Conservation (phyloP, 225 moss, liverwort and hornwort genomes). For the Takakia lepidozioides region DNA sequence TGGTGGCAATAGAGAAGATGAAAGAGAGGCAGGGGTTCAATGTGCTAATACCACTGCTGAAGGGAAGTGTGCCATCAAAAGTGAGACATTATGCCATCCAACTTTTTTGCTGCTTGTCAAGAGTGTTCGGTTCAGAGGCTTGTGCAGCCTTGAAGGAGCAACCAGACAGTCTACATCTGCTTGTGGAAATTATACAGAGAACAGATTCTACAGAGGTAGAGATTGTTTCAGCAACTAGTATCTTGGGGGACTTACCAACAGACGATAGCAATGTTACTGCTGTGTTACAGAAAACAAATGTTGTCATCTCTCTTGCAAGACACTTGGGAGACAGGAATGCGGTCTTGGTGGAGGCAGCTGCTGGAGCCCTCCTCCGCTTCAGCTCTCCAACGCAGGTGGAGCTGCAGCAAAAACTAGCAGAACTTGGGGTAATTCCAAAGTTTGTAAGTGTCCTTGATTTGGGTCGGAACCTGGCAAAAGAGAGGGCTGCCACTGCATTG, state of each 20-base stretch:
- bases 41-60: slow-evolving; percentile 21
- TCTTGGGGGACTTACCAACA: slow-evolving; percentile 27
- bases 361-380: slow-evolving; percentile 35
- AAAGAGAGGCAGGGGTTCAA: slow-evolving; percentile 22
- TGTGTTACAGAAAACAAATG: slow-evolving; percentile 16
- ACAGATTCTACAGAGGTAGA: slow-evolving; percentile 6
- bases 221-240: slow-evolving; percentile 15
- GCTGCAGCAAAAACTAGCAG: slow-evolving; percentile 32
- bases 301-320: slow-evolving; percentile 19
- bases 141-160: slow-evolving; percentile 15
- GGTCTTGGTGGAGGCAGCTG: slow-evolving; percentile 33
- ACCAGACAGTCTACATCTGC: slow-evolving; percentile 9
- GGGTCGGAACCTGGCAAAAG: slow-evolving; percentile 11
- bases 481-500: slow-evolving; percentile 28
- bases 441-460: slow-evolving; percentile 26
- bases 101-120: slow-evolving; percentile 27
- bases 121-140: slow-evolving; percentile 16
- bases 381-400: slow-evolving; percentile 12
- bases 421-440: slow-evolving; percentile 21
- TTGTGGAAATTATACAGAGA: slow-evolving; percentile 22
- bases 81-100: slow-evolving; percentile 24
- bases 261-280: slow-evolving; percentile 17
- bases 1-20: slow-evolving; percentile 14
- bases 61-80: slow-evolving; percentile 12
- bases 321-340: slow-evolving; percentile 12